Percentiles rank a stretch among this genome's conserved stretches.
Conservation (phyloP, 2,329 filamentous ascomycete species). For the Proliferodiscus dingleyae region DNA sequence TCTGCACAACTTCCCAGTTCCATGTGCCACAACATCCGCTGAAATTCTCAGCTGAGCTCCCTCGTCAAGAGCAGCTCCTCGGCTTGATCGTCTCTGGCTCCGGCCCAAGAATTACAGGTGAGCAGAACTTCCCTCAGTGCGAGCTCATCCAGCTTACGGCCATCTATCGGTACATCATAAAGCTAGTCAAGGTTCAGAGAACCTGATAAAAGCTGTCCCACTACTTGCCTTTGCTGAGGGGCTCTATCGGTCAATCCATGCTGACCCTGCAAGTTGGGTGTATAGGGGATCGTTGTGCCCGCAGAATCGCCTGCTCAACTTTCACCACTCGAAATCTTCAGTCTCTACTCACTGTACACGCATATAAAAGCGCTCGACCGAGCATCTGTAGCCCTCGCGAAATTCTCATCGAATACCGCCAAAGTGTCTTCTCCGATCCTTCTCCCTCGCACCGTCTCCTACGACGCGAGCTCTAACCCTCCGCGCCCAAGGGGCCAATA, state of each 20-base stretch:
- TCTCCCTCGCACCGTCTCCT: slow-evolving; percentile 84
- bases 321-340: not conserved
- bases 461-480: slow-evolving; percentile 74
- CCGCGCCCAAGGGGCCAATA: slow-evolving; percentile 51
- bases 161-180: not conserved
- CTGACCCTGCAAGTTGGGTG: too few species aligned
- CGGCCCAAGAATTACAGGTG: not conserved
- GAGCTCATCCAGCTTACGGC: not conserved
- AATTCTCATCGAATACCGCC: slow-evolving; percentile 63
- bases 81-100: not conserved
- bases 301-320: not conserved
- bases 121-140: not conserved
- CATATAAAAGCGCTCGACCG: too few species aligned
- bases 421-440: slow-evolving; percentile 91
- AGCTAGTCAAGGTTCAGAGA: not conserved
- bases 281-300: not conserved
- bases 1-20: not conserved
- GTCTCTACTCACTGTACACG: slow-evolving; percentile 4
- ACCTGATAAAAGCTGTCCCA: too few species aligned
- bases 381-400: slow-evolving; percentile 28
- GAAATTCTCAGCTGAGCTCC: not conserved
- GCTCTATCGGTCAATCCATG: not conserved
- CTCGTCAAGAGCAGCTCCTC: not conserved
- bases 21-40: slow-evolving; percentile 9
- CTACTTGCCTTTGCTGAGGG: too few species aligned